These are phyloP conservation scores for Lasiosphaeria miniovina DNA, from an alignment of 495 filamentous ascomycete genomes.

Conservation along the genomic window DNA sequence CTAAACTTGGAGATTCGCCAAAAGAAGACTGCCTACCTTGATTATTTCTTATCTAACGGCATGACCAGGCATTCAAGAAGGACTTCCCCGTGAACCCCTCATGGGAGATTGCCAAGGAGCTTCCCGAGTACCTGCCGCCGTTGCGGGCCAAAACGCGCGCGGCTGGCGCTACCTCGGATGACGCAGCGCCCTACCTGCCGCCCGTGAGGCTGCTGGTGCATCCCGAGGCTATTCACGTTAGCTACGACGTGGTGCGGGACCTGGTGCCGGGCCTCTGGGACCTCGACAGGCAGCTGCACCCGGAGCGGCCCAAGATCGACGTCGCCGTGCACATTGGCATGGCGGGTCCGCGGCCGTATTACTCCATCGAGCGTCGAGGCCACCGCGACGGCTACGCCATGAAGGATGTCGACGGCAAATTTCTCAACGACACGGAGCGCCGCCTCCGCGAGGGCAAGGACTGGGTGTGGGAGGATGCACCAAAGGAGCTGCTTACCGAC, in stretches of 20 bases:
- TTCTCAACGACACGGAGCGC: slow-evolving; percentile 50
- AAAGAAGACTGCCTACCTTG: background rate
- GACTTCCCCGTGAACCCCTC: slow-evolving; percentile 67
- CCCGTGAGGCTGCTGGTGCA: slow-evolving; percentile 63
- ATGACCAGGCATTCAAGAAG: slow-evolving; percentile 61
- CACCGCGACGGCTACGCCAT: slow-evolving; percentile 74
- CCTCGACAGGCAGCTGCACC: slow-evolving; percentile 8
- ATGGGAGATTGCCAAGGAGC: slow-evolving; percentile 58
- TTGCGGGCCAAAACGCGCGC: slow-evolving; percentile 34
- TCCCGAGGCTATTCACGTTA: slow-evolving; percentile 63
- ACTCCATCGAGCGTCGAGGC: slow-evolving; percentile 65
- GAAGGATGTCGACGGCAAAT: slow-evolving; percentile 62
- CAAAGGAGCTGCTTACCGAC: slow-evolving; percentile 44
- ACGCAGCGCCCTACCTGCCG: slow-evolving; percentile 31
- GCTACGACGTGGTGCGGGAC: slow-evolving; percentile 61
- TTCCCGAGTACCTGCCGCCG: slow-evolving; percentile 52
- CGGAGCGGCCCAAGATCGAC: slow-evolving; percentile 48
- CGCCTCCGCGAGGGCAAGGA: slow-evolving; percentile 33
- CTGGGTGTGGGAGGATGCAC: slow-evolving; percentile 48
- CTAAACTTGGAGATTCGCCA: background rate
- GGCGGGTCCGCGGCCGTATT: slow-evolving; percentile 65
- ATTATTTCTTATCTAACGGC: background rate
- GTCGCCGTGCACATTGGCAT: slow-evolving; percentile 77
- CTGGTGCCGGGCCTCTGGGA: slow-evolving; percentile 61
- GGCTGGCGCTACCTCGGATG: too few relatives aligned